A percentile compares a stretch with the other conserved stretches of the same genome.
Conservation (phyloP, 75 land plant genomes). For the Pinus tabuliformis region DNA sequence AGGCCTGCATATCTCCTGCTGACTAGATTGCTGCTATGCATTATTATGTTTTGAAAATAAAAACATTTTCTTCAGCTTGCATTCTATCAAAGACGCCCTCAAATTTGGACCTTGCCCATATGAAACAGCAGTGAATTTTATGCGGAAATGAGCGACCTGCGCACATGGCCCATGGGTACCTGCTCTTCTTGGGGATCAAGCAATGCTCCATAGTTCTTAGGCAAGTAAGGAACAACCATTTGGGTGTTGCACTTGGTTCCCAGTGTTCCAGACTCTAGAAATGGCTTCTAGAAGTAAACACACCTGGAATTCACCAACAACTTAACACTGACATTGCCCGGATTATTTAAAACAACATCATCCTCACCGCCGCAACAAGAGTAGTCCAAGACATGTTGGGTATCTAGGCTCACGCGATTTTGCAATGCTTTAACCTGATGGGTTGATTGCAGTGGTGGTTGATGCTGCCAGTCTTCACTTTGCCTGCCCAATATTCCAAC, state of each 20-base stretch:
- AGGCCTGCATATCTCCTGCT: constrained; percentile 92
- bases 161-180: constrained; percentile 96
- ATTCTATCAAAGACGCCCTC: constrained; percentile 90
- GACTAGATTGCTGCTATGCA: constrained; percentile 61
- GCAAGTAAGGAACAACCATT: constrained; percentile 90
- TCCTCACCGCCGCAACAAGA: constrained; percentile 67
- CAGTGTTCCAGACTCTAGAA: constrained; percentile 87
- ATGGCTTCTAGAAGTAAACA: constrained; percentile 91
- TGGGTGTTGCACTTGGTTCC: constrained; percentile 95
- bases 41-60: constrained; percentile 55
- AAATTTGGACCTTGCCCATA: constrained; percentile 96
- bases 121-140: constrained; percentile 85
- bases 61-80: constrained; percentile 77
- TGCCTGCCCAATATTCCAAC: constrained; percentile 91
- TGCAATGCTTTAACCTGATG: constrained; percentile 70
- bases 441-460: constrained; percentile 70
- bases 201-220: constrained; percentile 96
- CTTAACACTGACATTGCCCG: constrained; percentile 86
- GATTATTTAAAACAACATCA: constrained; percentile 76
- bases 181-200: constrained; percentile 94
- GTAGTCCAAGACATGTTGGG: constrained; percentile 87
- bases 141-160: constrained; percentile 92
- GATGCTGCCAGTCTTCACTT: constrained; percentile 88
- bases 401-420: constrained; percentile 80
- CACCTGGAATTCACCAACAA: constrained; percentile 83